These are phyloP conservation scores for Butyriboletus appendiculatus DNA, from an alignment of 1,284 basidiomycete genomes.

Conservation along the genomic window DNA sequence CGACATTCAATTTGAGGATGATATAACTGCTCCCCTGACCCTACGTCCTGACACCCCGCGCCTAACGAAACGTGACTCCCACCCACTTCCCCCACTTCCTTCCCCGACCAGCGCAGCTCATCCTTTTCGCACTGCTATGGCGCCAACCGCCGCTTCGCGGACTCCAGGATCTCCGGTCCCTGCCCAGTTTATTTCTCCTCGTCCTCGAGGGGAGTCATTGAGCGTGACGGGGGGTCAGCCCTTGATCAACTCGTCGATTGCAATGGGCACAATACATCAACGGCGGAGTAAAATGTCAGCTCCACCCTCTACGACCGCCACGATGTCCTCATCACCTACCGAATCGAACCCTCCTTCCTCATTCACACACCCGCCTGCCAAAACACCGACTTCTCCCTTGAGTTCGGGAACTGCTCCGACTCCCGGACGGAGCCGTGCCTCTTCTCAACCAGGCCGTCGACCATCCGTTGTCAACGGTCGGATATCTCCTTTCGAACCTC, in stretches of 20 bases:
- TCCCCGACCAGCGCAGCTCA: constrained; percentile 39
- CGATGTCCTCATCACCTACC: constrained; percentile 57
- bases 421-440: constrained; percentile 57
- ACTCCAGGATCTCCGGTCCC: constrained; percentile 45
- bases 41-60: constrained; percentile 41
- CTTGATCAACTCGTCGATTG: constrained; percentile 60
- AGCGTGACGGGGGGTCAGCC: constrained; percentile 33
- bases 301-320: constrained; percentile 48
- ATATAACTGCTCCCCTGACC: constrained; percentile 29
- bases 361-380: constrained; percentile 41
- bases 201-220: constrained; percentile 47
- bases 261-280: constrained; percentile 67
- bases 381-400: constrained; percentile 45
- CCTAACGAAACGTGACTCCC: constrained; percentile 50
- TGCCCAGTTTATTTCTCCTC: constrained; percentile 41
- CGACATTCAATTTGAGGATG: constrained; percentile 33
- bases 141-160: constrained; percentile 38
- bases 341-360: constrained; percentile 53
- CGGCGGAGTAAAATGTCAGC: constrained; percentile 64
- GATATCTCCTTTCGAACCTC: constrained; percentile 46
- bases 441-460: constrained; percentile 68
- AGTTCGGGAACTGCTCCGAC: constrained; percentile 33
- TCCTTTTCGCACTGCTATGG: constrained; percentile 33
- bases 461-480: constrained; percentile 53
- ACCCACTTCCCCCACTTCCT: constrained; percentile 67